Evolutionary conservation across 148 eudicot species (phyloP), one percentile per base, ranked within the genome.

Genomic region (Rhododendron kiyosumense): DNA sequence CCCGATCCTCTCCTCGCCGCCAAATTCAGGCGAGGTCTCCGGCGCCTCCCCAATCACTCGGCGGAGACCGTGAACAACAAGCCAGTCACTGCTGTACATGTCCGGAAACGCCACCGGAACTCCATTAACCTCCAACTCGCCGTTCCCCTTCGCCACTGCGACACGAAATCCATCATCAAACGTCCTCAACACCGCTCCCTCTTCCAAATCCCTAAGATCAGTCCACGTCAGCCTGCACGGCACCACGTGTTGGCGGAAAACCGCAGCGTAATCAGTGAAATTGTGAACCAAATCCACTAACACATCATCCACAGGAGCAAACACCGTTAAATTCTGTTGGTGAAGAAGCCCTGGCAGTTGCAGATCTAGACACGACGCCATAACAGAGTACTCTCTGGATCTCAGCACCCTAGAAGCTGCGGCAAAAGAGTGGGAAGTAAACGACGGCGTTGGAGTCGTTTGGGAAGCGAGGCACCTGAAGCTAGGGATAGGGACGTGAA

Each of bases 331-430:
- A 5, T 43, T 61, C 73, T 80, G 52, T 12, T 1, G 73, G 4
- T 28, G 86, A 20, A 63, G 20, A 46, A 88, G 81, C 13, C 88
- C 91, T 15, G 82, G 59, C 54, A 94, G 48, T 79, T 95, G 98
- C 63, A 95, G 79, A n/a, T 93, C 97, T 4, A 95, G 90, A 89
- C 91, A 94, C 52, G 92, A 87, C 14, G 98, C 94, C 88, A 93
- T 89, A 2, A 88, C 78, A 0, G 97, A 92, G 82, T 91, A 92
- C 0, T 93, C 95, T 22, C 88, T 81, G 2, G 94, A 80, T 49
- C 93, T 91, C 87, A 95, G 11, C 38, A 82, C 88, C 5, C 76
- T 85, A 5, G 90, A 77, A 1, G 92, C 93, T 2, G 89, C 95
- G 0, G 59, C 38, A 61, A 91, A 91, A 7, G 83, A 24, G 73